phyloP scores from a whole-genome alignment of 2,329 filamentous ascomycete species.

The Fusarium redolens region DNA sequence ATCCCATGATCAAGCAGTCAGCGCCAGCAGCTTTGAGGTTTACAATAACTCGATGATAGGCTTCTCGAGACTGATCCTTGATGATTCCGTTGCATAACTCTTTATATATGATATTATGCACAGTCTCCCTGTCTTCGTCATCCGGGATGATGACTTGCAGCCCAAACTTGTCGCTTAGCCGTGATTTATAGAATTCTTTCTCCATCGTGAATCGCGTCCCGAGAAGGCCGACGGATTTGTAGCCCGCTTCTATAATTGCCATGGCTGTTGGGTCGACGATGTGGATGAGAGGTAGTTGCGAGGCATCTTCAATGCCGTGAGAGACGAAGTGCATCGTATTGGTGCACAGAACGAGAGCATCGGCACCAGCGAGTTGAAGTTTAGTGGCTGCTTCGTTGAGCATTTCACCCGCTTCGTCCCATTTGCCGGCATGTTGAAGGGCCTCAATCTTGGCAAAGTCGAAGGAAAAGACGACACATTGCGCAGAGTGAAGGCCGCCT shows the following conservation, averaged over 20 bases:
- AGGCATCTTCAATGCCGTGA: constrained; percentile 11
- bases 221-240: constrained; percentile 28
- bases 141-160: constrained; percentile 23
- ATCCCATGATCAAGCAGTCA: constrained; percentile 42
- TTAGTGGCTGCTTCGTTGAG: constrained; percentile 30
- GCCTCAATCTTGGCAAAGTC: constrained; percentile 41
- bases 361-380: constrained; percentile 35
- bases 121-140: not conserved
- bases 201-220: constrained; percentile 44
- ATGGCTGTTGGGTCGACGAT: constrained; percentile 42
- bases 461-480: constrained; percentile 40
- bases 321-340: constrained; percentile 44
- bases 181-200: constrained; percentile 38
- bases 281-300: constrained; percentile 37
- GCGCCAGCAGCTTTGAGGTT: constrained; percentile 26
- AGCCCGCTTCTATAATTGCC: constrained; percentile 19
- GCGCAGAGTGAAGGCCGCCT: constrained; percentile 40
- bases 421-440: constrained; percentile 29
- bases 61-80: constrained; percentile 15
- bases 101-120: constrained; percentile 36
- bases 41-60: constrained; percentile 19
- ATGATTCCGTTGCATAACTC: constrained; percentile 41
- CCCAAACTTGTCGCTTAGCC: constrained; percentile 16
- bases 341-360: constrained; percentile 40
- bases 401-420: constrained; percentile 27